Evolutionary conservation across 306 rosid species (phyloP), one percentile per base, ranked within the genome.

Genomic region (Psophocarpus tetragonolobus): DNA sequence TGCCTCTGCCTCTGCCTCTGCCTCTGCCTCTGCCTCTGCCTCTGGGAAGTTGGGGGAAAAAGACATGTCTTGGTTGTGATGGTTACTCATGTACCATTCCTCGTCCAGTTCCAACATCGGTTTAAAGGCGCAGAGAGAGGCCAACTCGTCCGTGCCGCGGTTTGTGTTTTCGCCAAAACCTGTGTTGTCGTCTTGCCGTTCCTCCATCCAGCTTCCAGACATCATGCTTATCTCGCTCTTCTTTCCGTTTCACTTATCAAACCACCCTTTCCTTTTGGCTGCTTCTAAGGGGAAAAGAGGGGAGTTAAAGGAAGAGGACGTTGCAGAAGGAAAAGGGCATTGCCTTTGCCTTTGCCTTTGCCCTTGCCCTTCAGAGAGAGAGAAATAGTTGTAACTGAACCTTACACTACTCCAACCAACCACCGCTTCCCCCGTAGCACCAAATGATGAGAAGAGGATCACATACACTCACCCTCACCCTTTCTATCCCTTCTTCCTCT

Each of bases 11-110:
- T n/a, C n/a, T n/a, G n/a, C n/a, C n/a, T n/a, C n/a, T n/a, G n/a
- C n/a, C n/a, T n/a, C n/a, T n/a, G n/a, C n/a, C n/a, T n/a, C n/a
- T n/a, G n/a, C n/a, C n/a, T n/a, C n/a, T n/a, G n/a, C n/a, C 39
- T 79, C 83, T 14, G 73, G 44, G 29, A 87, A 85, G 87, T 12
- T 39, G 24, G 56, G 76, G 0, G 84, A 77, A 85, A 90, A 88
- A 36, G 80, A 13, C 68, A 87, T 50, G 73, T 82, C 87, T 39
- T 81, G 87, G 23, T 79, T 84, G 36, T 61, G 89, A 56, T 79
- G 57, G 57, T 79, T 80, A n/a, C 77, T 47, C 53, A 90, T 50
- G 74, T 81, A 94, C 97, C 97, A 94, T 27, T 94, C 97, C 1
- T 84, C 90, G 21, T 90, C 91, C 3, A 82, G 58, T 26, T 82